Conservation (phyloP, 495 filamentous ascomycete genomes). For the Xylaria sp. region DNA sequence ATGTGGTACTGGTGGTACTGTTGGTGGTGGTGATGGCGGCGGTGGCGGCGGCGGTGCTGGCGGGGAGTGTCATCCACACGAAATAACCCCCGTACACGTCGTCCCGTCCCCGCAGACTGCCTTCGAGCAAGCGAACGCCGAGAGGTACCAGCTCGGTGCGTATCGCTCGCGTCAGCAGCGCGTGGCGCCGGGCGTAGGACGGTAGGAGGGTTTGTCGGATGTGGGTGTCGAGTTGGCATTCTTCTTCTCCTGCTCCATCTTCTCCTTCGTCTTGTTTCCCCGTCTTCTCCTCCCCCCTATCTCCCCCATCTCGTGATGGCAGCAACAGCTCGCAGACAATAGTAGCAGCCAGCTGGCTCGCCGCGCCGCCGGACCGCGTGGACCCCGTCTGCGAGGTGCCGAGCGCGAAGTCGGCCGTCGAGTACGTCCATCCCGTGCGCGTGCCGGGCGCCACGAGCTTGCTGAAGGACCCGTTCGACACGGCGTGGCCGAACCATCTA, state of each 20-base stretch:
- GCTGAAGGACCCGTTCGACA: slow-evolving; percentile 84
- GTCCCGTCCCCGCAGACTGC: slow-evolving; percentile 27
- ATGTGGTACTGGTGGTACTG: too few species aligned
- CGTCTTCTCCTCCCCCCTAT: too few species aligned
- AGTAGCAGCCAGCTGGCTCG: slow-evolving; percentile 72
- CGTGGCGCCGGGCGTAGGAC: slow-evolving; percentile 64
- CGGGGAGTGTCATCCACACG: slow-evolving; percentile 74
- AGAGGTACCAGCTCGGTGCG: slow-evolving; percentile 62
- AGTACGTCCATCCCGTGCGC: slow-evolving; percentile 85
- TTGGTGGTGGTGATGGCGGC: too few species aligned
- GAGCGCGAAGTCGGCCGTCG: slow-evolving; percentile 67
- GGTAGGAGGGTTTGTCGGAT: slow-evolving; percentile 53
- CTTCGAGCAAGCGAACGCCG: slow-evolving; percentile 55
- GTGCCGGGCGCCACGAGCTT: slow-evolving; percentile 84
- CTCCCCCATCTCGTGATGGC: too few species aligned
- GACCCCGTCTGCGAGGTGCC: slow-evolving; percentile 75
- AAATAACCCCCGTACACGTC: slow-evolving; percentile 76
- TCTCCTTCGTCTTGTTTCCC: neutral
- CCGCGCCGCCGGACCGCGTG: slow-evolving; percentile 76
- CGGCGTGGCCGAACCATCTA: slow-evolving; percentile 70
- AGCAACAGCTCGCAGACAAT: slow-evolving; percentile 67
- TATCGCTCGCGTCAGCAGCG: slow-evolving; percentile 60
- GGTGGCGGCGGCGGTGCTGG: slow-evolving; percentile 45
- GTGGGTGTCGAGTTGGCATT: slow-evolving; percentile 49
- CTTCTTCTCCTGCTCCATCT: neutral